Base-by-base conservation (phyloP, 2,329 filamentous ascomycete species). In the Parastagonospora avenae region DNA sequence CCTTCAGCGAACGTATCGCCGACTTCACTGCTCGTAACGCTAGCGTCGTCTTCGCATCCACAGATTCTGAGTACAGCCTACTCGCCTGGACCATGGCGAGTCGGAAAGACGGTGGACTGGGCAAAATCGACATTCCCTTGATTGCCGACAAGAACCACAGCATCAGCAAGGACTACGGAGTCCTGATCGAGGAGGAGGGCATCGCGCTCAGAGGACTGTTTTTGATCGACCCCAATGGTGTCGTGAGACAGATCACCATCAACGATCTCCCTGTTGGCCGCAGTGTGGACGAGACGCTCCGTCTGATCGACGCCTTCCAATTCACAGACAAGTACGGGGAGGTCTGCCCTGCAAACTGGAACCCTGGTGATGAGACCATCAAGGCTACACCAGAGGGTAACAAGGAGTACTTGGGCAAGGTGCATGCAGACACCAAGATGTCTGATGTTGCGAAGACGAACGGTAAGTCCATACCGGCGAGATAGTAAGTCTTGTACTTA, bases 261-360 rank as follows among this genome's bases (percentile, higher is more conserved):
- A 87, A 87, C 74, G 84, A 87, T 63, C 78, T 86, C 29, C 82
- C 84, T 54, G 84, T 87, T 57, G 85, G 85, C 53, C 83, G 85
- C 59, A 80, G 82, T 59, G 85, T 87, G 47, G 82, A 86, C 67
- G 85, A 88, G 75, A 82, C 83, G 2, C 77, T 86, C 61, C 83
- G 85, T 33, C 70, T 82, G 30, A 72, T 82, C 46, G 80, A 82
- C 53, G 80, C 80, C 24, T 77, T 82, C 62, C 74, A 79, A 55
- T 75, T 75, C 64, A 74, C 71, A 33, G 74, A 75, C 60, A 74
- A 75, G 56, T 75, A 75, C 57, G 73, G 74, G 63, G 74, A 75
- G 62, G 72, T 76, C 31, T 76, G 74, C 64, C 74, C 74, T 19
- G 73, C 72, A 19, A 75, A 75, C 66, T 76, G 74, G 74, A 75